Base-by-base conservation (phyloP, 1,139 yeast genomes). In the Magnusiomyces tetraspermus region DNA sequence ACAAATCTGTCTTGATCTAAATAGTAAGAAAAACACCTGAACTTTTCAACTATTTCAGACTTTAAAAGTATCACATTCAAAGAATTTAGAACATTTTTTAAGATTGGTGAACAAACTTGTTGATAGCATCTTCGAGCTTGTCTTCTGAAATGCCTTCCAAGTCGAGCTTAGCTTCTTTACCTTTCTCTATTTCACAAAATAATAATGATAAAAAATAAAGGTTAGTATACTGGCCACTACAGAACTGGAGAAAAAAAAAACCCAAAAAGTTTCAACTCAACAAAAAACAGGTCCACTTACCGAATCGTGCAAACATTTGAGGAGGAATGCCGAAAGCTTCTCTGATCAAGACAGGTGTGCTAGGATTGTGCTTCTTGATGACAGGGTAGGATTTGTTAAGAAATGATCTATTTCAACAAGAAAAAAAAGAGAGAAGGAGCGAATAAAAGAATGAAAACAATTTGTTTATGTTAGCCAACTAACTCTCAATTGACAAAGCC, bases 241-340 rank as follows among this genome's bases (percentile, higher is more conserved):
- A 10, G 11, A 30, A 30, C 15, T 30, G 36, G 36, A n/a, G n/a
- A n/a, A n/a, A n/a, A n/a, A n/a, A n/a, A n/a, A n/a, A n/a, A n/a
- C n/a, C n/a, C n/a, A n/a, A n/a, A n/a, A n/a, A n/a, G n/a, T n/a
- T 46, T 38, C 3, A 19, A 5, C 21, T 17, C 11, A 15, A 5
- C 6, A 8, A 19, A 22, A 21, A 33, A 33, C 6, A 11, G 11
- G 11, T 28, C 15, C n/a, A 45, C 48, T 21, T 59, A 67, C 71
- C 72, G 58, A 82, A 82, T 66, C 95, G 80, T 46, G 89, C 86
- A 55, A 82, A 83, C 52, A 84, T 76, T 55, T 82, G 76, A 44
- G 95, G 94, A 49, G 82, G 76, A 54, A 83, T 76, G 51, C 88
- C 89, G 56, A 74, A 73, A 52, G 88, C 80, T 70, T 85, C 95